Evolutionary conservation across 495 filamentous ascomycete species (phyloP).

Genomic region (Penicillium paradoxum): DNA sequence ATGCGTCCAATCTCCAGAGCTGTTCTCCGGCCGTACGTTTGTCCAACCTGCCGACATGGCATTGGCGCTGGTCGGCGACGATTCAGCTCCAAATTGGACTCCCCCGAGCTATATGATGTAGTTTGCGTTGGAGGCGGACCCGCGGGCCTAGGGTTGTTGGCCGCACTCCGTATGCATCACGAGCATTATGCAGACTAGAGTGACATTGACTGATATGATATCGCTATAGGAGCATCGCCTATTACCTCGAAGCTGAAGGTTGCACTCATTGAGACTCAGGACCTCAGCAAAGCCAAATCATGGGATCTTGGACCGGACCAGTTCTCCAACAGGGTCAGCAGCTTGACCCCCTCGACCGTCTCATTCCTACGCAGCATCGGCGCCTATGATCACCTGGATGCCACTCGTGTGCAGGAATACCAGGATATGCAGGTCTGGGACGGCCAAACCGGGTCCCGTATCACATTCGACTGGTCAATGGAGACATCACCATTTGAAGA

Average conservation of each 20-base stretch:
- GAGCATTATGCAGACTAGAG: background rate
- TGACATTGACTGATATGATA: background rate
- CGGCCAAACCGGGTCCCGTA: slow-evolving; percentile 76
- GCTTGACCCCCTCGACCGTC: slow-evolving; percentile 80
- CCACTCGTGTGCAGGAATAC: slow-evolving; percentile 73
- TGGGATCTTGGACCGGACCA: slow-evolving; percentile 61
- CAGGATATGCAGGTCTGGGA: slow-evolving; percentile 97
- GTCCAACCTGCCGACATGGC: slow-evolving; percentile 37
- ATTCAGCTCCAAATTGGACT: slow-evolving; percentile 23
- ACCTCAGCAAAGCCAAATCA: slow-evolving; percentile 59
- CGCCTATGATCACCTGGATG: slow-evolving; percentile 74
- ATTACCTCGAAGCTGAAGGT: slow-evolving; percentile 72
- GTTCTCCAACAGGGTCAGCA: slow-evolving; percentile 93
- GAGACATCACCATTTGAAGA: slow-evolving; percentile 46
- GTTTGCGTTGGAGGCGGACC: slow-evolving; percentile 97
- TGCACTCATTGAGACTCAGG: slow-evolving; percentile 86
- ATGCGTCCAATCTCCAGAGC: slow-evolving; percentile 36
- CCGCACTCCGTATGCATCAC: slow-evolving; percentile 68
- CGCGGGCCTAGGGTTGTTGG: slow-evolving; percentile 81
- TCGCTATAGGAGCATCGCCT: slow-evolving; percentile 54
- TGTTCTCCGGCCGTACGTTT: slow-evolving; percentile 37
- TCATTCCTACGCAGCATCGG: slow-evolving; percentile 70
- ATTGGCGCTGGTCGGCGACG: slow-evolving; percentile 22
- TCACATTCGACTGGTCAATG: slow-evolving; percentile 76
- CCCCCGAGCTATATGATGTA: slow-evolving; percentile 73